Conservation (phyloP, 1,284 basidiomycete genomes). For the Sparassis latifolia region DNA sequence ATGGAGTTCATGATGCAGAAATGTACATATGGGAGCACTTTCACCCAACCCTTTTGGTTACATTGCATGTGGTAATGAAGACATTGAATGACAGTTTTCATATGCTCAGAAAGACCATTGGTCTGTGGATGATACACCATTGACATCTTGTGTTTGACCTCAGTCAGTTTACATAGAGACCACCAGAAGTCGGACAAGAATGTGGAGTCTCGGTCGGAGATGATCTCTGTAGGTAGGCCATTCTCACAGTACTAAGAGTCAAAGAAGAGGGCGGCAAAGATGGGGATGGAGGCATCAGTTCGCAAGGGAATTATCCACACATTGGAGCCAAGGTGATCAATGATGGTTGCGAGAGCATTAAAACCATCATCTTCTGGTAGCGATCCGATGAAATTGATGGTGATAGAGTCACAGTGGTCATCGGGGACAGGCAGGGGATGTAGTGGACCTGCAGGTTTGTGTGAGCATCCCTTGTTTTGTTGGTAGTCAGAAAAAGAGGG, state of each 20-base stretch:
- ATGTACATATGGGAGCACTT: not conserved
- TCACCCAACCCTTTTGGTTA: slow-evolving; percentile 3
- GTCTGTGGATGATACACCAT: slow-evolving; percentile 15
- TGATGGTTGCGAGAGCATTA: not conserved
- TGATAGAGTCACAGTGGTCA: slow-evolving; percentile 21
- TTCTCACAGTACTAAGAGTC: slow-evolving; percentile 3
- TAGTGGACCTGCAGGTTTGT: slow-evolving; percentile 3
- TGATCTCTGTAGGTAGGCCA: slow-evolving; percentile 16
- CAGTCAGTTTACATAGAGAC: slow-evolving; percentile 11
- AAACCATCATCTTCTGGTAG: slow-evolving; percentile 19
- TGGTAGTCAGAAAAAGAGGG: slow-evolving; percentile 13
- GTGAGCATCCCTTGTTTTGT: not conserved
- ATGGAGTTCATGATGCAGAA: slow-evolving; percentile 23
- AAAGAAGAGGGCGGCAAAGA: not conserved
- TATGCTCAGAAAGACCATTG: slow-evolving; percentile 12
- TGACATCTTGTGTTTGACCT: slow-evolving; percentile 12
- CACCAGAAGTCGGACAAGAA: slow-evolving; percentile 20
- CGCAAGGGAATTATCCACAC: not conserved
- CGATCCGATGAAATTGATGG: slow-evolving; percentile 38
- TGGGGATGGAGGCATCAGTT: not conserved
- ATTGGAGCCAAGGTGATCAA: not conserved
- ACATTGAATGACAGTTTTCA: slow-evolving; percentile 11
- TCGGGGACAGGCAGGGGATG: slow-evolving; percentile 20
- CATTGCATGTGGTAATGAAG: slow-evolving; percentile 9
- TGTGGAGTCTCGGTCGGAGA: slow-evolving; percentile 18